Base-by-base conservation (phyloP, 768 basidiomycete genomes). In the Russula brevipes region DNA sequence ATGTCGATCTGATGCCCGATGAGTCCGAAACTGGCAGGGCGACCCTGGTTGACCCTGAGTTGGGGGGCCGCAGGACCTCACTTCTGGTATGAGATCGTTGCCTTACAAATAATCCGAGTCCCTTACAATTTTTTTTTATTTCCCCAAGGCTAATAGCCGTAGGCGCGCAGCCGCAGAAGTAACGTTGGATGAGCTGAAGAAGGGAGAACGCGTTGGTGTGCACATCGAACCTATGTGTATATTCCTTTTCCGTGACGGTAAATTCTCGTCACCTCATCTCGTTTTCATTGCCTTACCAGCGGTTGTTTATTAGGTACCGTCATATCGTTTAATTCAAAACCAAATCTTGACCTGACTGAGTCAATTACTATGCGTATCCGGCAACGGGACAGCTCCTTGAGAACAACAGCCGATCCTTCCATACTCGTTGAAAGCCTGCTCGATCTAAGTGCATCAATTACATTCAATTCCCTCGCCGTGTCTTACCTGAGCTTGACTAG, bases 371-470 rank as follows among this genome's bases (percentile, higher is more conserved):
- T 77, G n/a, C 83, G 87, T 12, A 71, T 90, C 53, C 76, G 77
- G 24, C 81, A 82, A 61, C 74, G 78, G 3, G 84, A 88, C 65
- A 86, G 87, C 0, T 17, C 54, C 5, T 74, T 90, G 5, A 78
- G 87, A 36, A 79, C 77, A 49, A 83, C 85, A 0, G 82, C 83
- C 31, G 89, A 91, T 67, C 78, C 85, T 5, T 86, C 85, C 11
- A 73, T 92, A 12, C 76, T 92, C 8, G 79, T 91, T 3, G 84
- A 91, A 70, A 81, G 82, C 39, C 68, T 92, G 30, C 74, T 92
- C 45, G 89, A 91, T 71, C 76, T 79, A 3, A 71, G 78, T 78
- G 19, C 5, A 74, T 71, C 5, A 19, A 12, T 31, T 33, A 33
- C 30, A 45, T 4, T 24, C 44, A 11, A 9, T 1, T 16, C 36